Evolutionary conservation across 2,329 filamentous ascomycete genomes (phyloP).

Genomic region (Penicillium sp.): DNA sequence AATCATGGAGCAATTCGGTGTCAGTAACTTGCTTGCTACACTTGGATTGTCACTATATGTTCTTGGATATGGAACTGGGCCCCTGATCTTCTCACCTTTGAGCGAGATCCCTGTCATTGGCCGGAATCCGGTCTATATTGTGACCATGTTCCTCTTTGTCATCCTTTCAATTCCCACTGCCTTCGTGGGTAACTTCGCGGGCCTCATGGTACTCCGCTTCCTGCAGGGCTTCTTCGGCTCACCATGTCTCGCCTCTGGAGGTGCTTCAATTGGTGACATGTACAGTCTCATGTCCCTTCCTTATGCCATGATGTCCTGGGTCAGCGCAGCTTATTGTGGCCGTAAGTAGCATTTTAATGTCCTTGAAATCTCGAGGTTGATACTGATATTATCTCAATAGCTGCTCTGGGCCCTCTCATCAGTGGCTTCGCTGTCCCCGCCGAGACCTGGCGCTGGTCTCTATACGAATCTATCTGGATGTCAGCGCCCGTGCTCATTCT

Average conservation of each 20-base stretch:
- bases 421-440: conserved; percentile 64
- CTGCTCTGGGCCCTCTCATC: conserved; percentile 68
- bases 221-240: conserved; percentile 70
- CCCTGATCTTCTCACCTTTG: conserved; percentile 69
- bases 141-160: conserved; percentile 72
- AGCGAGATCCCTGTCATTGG: conserved; percentile 71
- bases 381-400: conserved; percentile 20
- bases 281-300: conserved; percentile 63
- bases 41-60: conserved; percentile 46
- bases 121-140: conserved; percentile 70
- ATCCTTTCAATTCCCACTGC: conserved; percentile 70
- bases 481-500: conserved; percentile 63
- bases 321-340: conserved; percentile 52
- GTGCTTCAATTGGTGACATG: conserved; percentile 54
- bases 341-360: conserved; percentile 34
- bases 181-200: conserved; percentile 66
- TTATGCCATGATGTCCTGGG: conserved; percentile 67
- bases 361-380: not conserved
- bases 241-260: conserved; percentile 67
- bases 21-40: conserved; percentile 36
- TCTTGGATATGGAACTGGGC: conserved; percentile 61
- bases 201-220: conserved; percentile 69
- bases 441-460: conserved; percentile 63
- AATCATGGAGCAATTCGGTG: conserved; percentile 36
- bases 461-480: conserved; percentile 67